phyloP scores from a whole-genome alignment of 202 grass and related monocot species.

The Miscanthus sacchariflorus region DNA sequence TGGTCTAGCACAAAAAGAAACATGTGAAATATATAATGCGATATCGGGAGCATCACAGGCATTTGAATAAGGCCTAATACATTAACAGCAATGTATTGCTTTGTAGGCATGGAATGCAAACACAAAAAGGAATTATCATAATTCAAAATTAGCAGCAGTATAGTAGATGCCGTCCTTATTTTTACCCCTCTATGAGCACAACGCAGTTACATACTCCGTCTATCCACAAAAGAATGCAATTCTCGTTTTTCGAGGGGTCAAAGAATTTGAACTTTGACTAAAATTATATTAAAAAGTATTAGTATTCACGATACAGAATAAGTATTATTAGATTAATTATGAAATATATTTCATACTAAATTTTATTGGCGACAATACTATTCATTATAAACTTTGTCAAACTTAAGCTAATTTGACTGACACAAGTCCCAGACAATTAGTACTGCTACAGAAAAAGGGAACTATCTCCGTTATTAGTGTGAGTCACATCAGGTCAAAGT shows the following conservation, averaged over 20 bases:
- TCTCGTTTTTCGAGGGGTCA: too few relatives aligned
- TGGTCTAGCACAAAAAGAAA: not conserved
- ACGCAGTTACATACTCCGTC: too few relatives aligned
- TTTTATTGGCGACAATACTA: too few relatives aligned
- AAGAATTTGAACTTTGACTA: too few relatives aligned
- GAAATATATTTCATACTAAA: too few relatives aligned
- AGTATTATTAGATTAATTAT: too few relatives aligned
- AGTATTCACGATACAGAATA: too few relatives aligned
- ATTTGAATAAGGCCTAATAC: not conserved
- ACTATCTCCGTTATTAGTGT: not conserved
- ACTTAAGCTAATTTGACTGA: too few relatives aligned
- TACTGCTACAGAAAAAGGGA: not conserved
- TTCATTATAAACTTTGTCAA: too few relatives aligned
- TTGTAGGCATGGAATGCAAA: not conserved
- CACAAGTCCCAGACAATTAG: not conserved
- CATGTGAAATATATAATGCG: not conserved
- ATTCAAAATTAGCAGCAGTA: not conserved
- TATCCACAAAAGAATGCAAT: too few relatives aligned
- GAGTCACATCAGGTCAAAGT: conserved; percentile 1
- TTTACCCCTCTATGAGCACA: not conserved
- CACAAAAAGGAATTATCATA: not conserved
- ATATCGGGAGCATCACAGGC: not conserved
- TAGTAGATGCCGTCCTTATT: not conserved
- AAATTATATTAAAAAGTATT: too few relatives aligned
- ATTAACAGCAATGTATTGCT: not conserved